Evolutionary conservation across 306 rosid genomes (phyloP), one percentile per base, ranked within the genome.

Genomic region (Cicer cuneatum): DNA sequence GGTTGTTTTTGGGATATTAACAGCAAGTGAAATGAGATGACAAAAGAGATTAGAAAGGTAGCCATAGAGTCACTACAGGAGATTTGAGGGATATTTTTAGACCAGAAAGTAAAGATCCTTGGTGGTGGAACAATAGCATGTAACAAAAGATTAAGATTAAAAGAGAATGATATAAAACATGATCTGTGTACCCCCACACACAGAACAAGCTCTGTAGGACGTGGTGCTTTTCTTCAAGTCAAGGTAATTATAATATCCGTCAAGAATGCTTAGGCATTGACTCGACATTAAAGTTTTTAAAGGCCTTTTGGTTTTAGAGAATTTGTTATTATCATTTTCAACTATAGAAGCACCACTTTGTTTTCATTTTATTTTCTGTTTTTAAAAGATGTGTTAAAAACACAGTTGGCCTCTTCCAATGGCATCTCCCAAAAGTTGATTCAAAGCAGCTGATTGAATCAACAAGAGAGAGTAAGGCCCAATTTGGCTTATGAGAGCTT

Each of bases 361-460:
- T 37, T 61, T 7, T 33, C 16, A 12, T 40, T 37, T 61, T 13
- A 47, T 47, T 38, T n/a, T 13, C 7, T n/a, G 13, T 37, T 61
- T 38, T n/a, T 37, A 14, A 8, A 61, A 61, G 12, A 61, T n/a
- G 11, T 61, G 67, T 37, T 76, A 56, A 66, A 63, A 67, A 37
- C 61, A 43, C 56, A 15, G 48, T 24, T 33, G 12, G 49, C 61
- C 41, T 57, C 62, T 58, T 47, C 33, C 52, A 46, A 62, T 69
- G 70, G 45, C n/a, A n/a, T 58, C 61, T 38, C 76, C 75, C 54
- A 21, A 7, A 59, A 19, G 51, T 77, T 46, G 7, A 60, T 77
- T 59, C 13, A 5, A 47, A 59, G 67, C 16, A 69, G 63, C 61
- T 77, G 46, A 77, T 38, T 37, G 46, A 54, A 41, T 38, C 59